A percentile compares a stretch with the other conserved stretches of the same genome.
phyloP scores from a whole-genome alignment of 2,329 filamentous ascomycete species.

The Ophiostoma montium region DNA sequence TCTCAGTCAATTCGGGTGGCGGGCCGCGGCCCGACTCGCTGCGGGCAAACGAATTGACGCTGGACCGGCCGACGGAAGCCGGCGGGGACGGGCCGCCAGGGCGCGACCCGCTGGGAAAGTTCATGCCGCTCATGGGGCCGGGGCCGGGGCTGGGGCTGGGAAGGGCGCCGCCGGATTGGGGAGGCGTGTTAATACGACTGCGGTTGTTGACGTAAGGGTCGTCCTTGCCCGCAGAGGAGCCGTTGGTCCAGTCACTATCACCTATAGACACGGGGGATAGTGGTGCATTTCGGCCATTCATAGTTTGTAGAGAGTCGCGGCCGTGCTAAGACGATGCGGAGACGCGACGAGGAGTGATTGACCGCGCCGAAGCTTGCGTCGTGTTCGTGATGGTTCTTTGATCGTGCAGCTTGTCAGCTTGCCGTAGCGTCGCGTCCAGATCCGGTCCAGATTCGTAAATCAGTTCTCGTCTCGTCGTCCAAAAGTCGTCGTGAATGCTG shows the following conservation, averaged over 20 bases:
- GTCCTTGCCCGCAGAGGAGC: constrained; percentile 37
- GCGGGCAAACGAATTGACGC: constrained; percentile 54
- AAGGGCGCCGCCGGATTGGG: constrained; percentile 48
- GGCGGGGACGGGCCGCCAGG: constrained; percentile 65
- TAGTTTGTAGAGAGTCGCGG: constrained; percentile 25
- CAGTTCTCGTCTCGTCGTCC: too few species aligned
- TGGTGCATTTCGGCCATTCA: constrained; percentile 62
- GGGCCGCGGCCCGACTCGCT: constrained; percentile 50
- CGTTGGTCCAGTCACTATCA: constrained; percentile 71
- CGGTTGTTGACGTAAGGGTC: constrained; percentile 38
- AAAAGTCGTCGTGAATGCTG: too few species aligned
- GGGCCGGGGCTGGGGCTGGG: constrained; percentile 31
- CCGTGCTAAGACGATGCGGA: neutral
- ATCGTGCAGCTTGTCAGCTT: too few species aligned
- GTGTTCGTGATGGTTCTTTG: neutral
- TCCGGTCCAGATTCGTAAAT: neutral
- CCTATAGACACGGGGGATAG: constrained; percentile 72
- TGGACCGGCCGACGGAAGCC: constrained; percentile 74
- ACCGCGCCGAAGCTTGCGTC: neutral
- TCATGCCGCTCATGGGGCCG: constrained; percentile 42
- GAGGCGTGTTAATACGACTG: constrained; percentile 52
- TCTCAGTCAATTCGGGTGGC: constrained; percentile 45
- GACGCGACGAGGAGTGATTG: neutral
- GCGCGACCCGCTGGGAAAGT: constrained; percentile 38
- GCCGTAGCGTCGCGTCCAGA: too few species aligned